Percentiles rank a stretch among this genome's conserved stretches.
phyloP scores from a whole-genome alignment of 1,139 yeast genomes.

The Saccharomyces hybrid region DNA sequence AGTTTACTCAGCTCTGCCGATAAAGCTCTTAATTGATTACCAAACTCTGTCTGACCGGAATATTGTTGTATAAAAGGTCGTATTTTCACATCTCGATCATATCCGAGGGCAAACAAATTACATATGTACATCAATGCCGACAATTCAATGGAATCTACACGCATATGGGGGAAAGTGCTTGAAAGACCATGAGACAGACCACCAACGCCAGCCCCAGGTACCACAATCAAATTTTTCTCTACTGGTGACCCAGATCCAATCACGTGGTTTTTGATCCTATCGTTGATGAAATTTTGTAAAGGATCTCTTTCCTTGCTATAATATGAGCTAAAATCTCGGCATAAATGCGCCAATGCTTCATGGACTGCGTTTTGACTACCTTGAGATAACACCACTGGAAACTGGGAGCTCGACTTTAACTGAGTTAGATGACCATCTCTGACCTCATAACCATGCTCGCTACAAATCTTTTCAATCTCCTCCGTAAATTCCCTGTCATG shows the following conservation, averaged over 20 bases:
- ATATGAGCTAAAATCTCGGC: slow-evolving; percentile 60
- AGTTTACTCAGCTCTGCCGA: slow-evolving; percentile 32
- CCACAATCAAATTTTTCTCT: slow-evolving; percentile 41
- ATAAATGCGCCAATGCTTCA: slow-evolving; percentile 65
- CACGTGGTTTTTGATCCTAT: slow-evolving; percentile 29
- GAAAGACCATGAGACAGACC: slow-evolving; percentile 60
- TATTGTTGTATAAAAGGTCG: slow-evolving; percentile 67
- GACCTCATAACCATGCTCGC: slow-evolving; percentile 15
- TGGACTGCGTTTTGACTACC: slow-evolving; percentile 42
- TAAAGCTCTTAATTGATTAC: slow-evolving; percentile 48
- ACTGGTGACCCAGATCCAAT: slow-evolving; percentile 18
- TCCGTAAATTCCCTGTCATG: slow-evolving; percentile 31
- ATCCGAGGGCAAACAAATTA: slow-evolving; percentile 46
- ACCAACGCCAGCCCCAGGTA: slow-evolving; percentile 81
- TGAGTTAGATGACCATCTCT: slow-evolving; percentile 1
- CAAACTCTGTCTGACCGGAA: slow-evolving; percentile 52
- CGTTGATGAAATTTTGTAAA: slow-evolving; percentile 42
- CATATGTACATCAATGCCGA: slow-evolving; percentile 64
- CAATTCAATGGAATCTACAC: slow-evolving; percentile 64
- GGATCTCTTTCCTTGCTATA: slow-evolving; percentile 46
- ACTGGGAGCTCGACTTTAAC: slow-evolving; percentile 29
- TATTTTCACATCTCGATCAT: slow-evolving; percentile 27
- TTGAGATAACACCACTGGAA: background rate
- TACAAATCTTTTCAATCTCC: slow-evolving; percentile 21
- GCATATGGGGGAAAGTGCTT: slow-evolving; percentile 27